phyloP scores from a whole-genome alignment of 2,329 filamentous ascomycete species.

The Tolypocladium capitatum region DNA sequence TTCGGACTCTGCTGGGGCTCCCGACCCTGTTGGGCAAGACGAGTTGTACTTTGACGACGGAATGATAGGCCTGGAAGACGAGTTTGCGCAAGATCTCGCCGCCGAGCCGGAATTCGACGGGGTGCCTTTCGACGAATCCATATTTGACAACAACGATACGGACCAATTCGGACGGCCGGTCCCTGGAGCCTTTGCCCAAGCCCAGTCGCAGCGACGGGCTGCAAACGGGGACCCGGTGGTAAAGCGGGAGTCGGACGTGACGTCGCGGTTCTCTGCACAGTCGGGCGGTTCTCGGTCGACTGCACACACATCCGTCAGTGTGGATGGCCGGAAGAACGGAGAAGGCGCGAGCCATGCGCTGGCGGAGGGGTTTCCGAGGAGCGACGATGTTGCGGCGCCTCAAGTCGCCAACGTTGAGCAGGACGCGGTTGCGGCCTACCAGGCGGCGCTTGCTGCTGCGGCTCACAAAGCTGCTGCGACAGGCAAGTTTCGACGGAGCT shows the following conservation, averaged over 20 bases:
- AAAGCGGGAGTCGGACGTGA: conserved; percentile 34
- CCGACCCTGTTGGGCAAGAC: conserved; percentile 27
- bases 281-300: conserved; percentile 35
- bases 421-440: conserved; percentile 49
- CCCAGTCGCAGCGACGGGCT: conserved; percentile 31
- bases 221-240: conserved; percentile 11
- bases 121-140: conserved; percentile 54
- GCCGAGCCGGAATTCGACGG: conserved; percentile 31
- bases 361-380: not conserved
- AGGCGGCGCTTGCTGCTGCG: conserved; percentile 72
- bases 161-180: conserved; percentile 48
- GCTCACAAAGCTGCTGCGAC: conserved; percentile 63
- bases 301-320: conserved; percentile 37
- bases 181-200: conserved; percentile 42
- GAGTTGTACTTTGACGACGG: conserved; percentile 62
- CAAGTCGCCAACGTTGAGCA: conserved; percentile 4
- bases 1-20: conserved; percentile 4
- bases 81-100: conserved; percentile 33
- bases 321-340: conserved; percentile 6
- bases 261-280: conserved; percentile 29
- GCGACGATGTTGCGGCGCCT: not conserved
- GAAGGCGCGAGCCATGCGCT: not conserved
- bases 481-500: conserved; percentile 58
- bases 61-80: conserved; percentile 32
- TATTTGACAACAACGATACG: conserved; percentile 58